Conservation (phyloP, 768 basidiomycete genomes). For the Agaricus sinodeliciosus region DNA sequence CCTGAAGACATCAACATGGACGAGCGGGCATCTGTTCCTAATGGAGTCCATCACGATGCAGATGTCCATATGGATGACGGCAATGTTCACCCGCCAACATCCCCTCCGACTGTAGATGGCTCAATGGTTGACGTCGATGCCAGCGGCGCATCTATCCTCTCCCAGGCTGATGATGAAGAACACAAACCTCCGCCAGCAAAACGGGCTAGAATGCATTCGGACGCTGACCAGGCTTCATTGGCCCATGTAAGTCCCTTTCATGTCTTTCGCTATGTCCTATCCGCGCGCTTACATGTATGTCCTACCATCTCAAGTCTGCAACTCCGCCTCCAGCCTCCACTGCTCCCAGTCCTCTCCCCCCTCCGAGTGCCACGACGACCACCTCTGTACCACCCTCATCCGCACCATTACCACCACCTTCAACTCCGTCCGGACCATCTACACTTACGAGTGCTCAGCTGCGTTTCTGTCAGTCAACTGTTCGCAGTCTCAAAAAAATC, state of each 20-base stretch:
- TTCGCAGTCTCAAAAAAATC: conserved; percentile 80
- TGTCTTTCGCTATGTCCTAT: conserved; percentile 46
- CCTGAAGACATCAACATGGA: conserved; percentile 54
- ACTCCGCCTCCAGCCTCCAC: conserved; percentile 67
- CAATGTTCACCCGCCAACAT: conserved; percentile 34
- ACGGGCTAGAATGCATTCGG: conserved; percentile 69
- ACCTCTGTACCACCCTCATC: conserved; percentile 15
- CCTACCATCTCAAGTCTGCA: conserved; percentile 53
- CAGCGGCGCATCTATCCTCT: conserved; percentile 28
- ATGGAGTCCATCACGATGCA: conserved; percentile 26
- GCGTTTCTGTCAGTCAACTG: conserved; percentile 69
- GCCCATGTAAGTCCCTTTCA: conserved; percentile 50
- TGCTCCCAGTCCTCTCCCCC: conserved; percentile 30
- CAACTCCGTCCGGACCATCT: conserved; percentile 18
- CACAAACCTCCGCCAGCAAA: conserved; percentile 76
- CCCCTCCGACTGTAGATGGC: conserved; percentile 30
- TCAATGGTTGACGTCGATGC: conserved; percentile 31
- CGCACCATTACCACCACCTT: conserved; percentile 15
- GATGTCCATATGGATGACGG: conserved; percentile 39
- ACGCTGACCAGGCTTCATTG: conserved; percentile 68
- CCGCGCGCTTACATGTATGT: conserved; percentile 16
- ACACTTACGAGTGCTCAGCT: conserved; percentile 65
- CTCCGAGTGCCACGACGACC: conserved; percentile 12
- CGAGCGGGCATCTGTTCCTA: conserved; percentile 29
- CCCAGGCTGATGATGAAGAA: conserved; percentile 43